Conservation (phyloP, 495 filamentous ascomycete genomes). For the Penicillium daleae region DNA sequence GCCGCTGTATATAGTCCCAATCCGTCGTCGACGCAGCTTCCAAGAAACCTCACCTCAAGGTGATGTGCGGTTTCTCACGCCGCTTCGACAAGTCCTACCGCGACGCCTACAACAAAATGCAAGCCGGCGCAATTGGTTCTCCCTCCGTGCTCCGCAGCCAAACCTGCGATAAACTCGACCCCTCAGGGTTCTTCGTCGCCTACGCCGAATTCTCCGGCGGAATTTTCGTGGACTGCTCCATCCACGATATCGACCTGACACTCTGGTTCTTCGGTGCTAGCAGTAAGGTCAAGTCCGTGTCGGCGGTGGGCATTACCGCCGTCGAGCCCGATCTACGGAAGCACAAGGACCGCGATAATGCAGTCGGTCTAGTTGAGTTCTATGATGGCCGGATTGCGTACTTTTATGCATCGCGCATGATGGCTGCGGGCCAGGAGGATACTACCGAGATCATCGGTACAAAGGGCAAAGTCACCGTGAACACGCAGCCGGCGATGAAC, state of each 20-base stretch:
- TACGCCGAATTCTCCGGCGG: constrained; percentile 58
- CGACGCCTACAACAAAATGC: constrained; percentile 51
- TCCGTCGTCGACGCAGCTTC: constrained; percentile 54
- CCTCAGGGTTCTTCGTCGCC: constrained; percentile 56
- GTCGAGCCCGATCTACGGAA: constrained; percentile 59
- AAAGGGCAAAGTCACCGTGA: constrained; percentile 60
- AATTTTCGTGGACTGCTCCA: constrained; percentile 61
- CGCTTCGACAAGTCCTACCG: constrained; percentile 60
- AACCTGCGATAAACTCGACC: constrained; percentile 60
- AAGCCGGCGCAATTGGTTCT: constrained; percentile 49
- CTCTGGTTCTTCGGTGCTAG: constrained; percentile 59
- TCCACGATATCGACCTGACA: constrained; percentile 61
- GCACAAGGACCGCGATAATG: constrained; percentile 63
- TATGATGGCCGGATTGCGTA: constrained; percentile 61
- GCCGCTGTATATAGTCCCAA: constrained; percentile 45
- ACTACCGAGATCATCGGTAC: constrained; percentile 66
- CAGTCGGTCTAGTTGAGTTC: constrained; percentile 64
- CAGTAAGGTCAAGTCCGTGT: constrained; percentile 48
- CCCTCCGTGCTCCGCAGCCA: constrained; percentile 57
- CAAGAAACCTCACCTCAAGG: constrained; percentile 45
- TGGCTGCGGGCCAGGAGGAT: constrained; percentile 64
- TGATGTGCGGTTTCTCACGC: constrained; percentile 61
- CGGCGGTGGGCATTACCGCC: constrained; percentile 55
- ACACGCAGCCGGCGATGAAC: constrained; percentile 54
- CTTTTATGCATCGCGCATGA: constrained; percentile 61